Percentiles rank a stretch among this genome's conserved stretches.
phyloP scores from a whole-genome alignment of 768 basidiomycete genomes.

The Leccinum ochraceum region DNA sequence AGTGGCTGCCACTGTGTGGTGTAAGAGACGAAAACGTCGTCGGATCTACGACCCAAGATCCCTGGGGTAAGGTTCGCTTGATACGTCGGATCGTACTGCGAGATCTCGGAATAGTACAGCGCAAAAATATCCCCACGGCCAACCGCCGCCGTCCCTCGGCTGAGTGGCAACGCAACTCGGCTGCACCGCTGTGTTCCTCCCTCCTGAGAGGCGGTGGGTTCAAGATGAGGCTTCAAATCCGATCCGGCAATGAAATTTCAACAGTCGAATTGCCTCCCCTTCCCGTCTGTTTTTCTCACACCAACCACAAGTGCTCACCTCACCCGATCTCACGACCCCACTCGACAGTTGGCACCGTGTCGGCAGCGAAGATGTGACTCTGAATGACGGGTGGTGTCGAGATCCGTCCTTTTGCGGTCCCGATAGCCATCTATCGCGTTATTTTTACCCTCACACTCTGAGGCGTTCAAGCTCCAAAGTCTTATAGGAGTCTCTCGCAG shows the following conservation, averaged over 20 bases:
- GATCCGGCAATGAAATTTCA: not conserved
- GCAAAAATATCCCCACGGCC: conserved; percentile 6
- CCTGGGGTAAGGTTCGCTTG: conserved; percentile 11
- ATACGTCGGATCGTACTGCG: conserved; percentile 5
- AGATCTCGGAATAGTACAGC: conserved; percentile 21
- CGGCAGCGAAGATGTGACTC: not conserved
- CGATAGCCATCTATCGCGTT: not conserved
- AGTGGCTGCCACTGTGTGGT: not conserved
- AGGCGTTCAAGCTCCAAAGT: not conserved
- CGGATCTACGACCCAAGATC: conserved; percentile 24
- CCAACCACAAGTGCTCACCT: not conserved
- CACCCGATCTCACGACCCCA: not conserved
- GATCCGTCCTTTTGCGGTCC: not conserved
- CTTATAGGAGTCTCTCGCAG: not conserved
- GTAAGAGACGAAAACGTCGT: conserved; percentile 7
- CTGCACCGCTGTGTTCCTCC: conserved; percentile 5
- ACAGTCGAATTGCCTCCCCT: not conserved
- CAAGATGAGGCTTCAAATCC: not conserved
- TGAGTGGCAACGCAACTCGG: conserved; percentile 13
- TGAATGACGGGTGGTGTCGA: not conserved
- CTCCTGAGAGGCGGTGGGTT: conserved; percentile 12
- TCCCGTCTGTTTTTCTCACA: not conserved
- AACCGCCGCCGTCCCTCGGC: conserved; percentile 13
- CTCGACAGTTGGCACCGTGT: not conserved
- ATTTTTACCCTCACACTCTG: not conserved